Base-by-base conservation (phyloP, 257 asterid genomes). In the Primulina huaijiensis region DNA sequence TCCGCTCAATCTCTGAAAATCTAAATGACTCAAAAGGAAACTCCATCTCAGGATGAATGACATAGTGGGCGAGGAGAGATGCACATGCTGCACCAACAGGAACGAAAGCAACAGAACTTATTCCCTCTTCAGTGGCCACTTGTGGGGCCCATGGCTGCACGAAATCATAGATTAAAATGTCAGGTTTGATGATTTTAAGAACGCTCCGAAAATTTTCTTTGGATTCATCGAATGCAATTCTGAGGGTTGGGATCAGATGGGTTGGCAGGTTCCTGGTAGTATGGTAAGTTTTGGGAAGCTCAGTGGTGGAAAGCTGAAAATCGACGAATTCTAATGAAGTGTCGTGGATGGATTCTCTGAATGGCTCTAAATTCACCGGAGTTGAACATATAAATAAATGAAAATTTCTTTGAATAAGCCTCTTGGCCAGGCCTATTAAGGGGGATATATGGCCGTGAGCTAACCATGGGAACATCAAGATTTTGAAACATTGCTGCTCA, bases 121-220 rank as follows among this genome's bases (percentile, higher is more conserved):
- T 57, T 9, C 43, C 62, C 37, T 62, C 75, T 52, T 75, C 66
- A 37, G 17, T 23, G 34, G 72, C n/a, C 10, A 29, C 50, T 56
- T 6, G 23, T 14, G 60, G 76, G 27, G 71, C 72, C 76, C 71
- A 72, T 3, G 76, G 72, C 40, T 57, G 76, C 16, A 65, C 17
- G 65, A 64, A 72, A 55, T 72, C 76, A 37, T 72, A 72, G 21
- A 62, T 57, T 6, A 64, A 8, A 7, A 72, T 11, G 21, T 72
- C 65, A 0, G 76, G 76, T 65, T 72, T 72, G 46, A 72, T 14
- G 2, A 3, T 25, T 5, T n/a, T 64, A 35, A 72, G 31, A 19
- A 72, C 58, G 31, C 58, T 64, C 3, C 60, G 57, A 14, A 64
- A 72, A 21, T 8, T 25, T 11, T 64, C 57, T 17, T 65, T 16